Evolutionary conservation across 805 yeast genomes (phyloP), one percentile per base, ranked within the genome.

Genomic region (Saturnispora dispora): DNA sequence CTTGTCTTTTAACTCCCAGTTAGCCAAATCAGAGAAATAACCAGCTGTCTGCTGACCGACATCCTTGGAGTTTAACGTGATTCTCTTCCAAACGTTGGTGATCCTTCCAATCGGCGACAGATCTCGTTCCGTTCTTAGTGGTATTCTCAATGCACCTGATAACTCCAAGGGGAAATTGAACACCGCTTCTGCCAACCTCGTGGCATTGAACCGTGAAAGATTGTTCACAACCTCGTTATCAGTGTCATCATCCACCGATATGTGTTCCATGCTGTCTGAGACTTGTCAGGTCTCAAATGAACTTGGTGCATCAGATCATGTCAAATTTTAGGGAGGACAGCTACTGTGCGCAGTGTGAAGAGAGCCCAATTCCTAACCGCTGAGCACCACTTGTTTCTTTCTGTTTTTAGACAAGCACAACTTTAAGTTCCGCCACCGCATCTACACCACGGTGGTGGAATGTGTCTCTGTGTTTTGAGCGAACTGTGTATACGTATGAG

Each of bases 121-220:
- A 11, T 47, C 50, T 18, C 50, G 22, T 25, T 46, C 39, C 7
- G 11, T 8, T 23, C 17, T 36, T n/a, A 22, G 28, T n/a, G 45
- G 18, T 6, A 44, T 20, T 41, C n/a, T 20, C 5, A 50, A 13
- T 3, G 51, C 18, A 20, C 76, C 75, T 8, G 80, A 81, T 59
- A 81, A 78, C 4, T 86, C 86, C 48, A 82, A 68, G 18, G 83
- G 74, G 56, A 82, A 81, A 39, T 78, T 70, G 54, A 79, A 79
- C 45, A 78, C 73, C 57, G 45, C 7, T 5, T 47, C 50, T 10
- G 32, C 50, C 33, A 47, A 36, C 11, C 41, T 32, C 23, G 42
- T 37, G 15, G 50, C 50, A 22, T 23, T 23, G 18, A 22, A 20
- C 22, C 35, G 17, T 27, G 36, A 44, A 6, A 44, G 25, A 8